Conservation (phyloP, 306 rosid species). For the Ammopiptanthus mongolicus region DNA sequence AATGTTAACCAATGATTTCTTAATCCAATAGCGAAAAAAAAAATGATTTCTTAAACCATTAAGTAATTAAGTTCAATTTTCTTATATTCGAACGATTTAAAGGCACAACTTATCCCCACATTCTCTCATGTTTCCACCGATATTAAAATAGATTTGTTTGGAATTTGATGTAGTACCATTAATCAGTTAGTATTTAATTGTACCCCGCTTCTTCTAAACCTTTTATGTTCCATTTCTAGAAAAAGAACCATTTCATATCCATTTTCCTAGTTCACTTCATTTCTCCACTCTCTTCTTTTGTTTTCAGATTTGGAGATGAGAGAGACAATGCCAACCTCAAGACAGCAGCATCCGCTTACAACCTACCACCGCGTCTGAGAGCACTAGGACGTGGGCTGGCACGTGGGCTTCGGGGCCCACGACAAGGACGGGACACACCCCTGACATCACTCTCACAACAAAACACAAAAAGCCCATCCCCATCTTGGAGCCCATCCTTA, state of each 20-base stretch:
- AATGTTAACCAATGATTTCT: background rate
- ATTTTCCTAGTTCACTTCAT: background rate
- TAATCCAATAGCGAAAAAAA: too few relatives aligned
- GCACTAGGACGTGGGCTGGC: slow-evolving; percentile 28
- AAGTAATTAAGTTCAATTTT: background rate
- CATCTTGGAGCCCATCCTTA: slow-evolving; percentile 26
- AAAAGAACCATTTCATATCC: background rate
- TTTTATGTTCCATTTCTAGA: background rate
- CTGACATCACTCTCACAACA: slow-evolving; percentile 10
- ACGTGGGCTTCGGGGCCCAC: slow-evolving; percentile 35
- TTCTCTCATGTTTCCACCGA: background rate
- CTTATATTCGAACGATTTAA: background rate
- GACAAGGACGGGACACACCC: slow-evolving; percentile 18
- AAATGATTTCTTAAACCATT: too few relatives aligned
- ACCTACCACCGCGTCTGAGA: slow-evolving; percentile 32
- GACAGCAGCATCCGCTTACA: background rate
- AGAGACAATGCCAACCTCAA: background rate
- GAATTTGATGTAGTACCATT: background rate
- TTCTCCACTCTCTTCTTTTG: background rate
- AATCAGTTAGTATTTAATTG: too few relatives aligned
- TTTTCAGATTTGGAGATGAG: background rate
- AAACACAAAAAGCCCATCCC: slow-evolving; percentile 27
- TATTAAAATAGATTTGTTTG: background rate
- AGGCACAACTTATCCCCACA: background rate
- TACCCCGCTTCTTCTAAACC: background rate